Conservation (phyloP, 805 yeast genomes). For the Isabelozyma heimii region DNA sequence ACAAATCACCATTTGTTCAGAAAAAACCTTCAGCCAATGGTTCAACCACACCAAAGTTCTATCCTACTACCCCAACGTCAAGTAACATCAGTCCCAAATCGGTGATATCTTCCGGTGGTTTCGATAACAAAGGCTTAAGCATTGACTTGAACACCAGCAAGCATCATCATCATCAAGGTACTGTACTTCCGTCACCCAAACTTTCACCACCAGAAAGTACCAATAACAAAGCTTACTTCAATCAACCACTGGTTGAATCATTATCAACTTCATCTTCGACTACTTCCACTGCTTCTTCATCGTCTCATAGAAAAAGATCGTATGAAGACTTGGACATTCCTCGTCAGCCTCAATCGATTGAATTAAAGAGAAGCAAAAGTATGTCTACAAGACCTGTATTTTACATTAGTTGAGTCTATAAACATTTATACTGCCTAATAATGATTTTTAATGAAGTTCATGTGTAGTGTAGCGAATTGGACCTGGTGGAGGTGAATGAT, state of each 20-base stretch:
- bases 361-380: conserved; percentile 24
- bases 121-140: not conserved
- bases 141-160: not conserved
- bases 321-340: conserved; percentile 7
- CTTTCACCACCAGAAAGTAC: not conserved
- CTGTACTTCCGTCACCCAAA: not conserved
- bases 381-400: conserved; percentile 8
- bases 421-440: not conserved
- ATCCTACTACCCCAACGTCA: conserved; percentile 26
- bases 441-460: not conserved
- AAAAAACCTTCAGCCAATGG: not conserved
- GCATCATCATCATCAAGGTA: no score
- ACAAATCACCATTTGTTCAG: not conserved
- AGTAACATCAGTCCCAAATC: conserved; percentile 19
- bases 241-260: not conserved
- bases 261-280: not conserved
- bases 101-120: not conserved
- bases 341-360: not conserved
- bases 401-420: not conserved
- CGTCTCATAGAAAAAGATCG: conserved; percentile 8
- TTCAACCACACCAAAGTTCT: conserved; percentile 9
- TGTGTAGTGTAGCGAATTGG: no score
- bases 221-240: not conserved
- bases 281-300: not conserved
- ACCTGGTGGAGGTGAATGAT: no score